Conservation (phyloP, 2,329 filamentous ascomycete genomes). For the Cytospora piceicola region DNA sequence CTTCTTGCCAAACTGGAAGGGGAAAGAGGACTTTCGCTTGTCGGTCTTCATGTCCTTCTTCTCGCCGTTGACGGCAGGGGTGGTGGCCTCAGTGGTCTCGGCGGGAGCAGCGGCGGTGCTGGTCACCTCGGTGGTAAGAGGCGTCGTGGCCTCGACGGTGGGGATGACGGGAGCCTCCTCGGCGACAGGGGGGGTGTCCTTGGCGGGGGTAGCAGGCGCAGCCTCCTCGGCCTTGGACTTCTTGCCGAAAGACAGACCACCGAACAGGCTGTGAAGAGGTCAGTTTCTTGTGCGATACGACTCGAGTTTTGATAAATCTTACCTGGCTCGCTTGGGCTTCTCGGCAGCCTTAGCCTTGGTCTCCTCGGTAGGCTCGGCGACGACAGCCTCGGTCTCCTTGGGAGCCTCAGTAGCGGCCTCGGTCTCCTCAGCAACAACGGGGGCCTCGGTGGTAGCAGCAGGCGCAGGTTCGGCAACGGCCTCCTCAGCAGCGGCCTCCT, state of each 20-base stretch:
- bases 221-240: conserved; percentile 55
- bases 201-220: conserved; percentile 45
- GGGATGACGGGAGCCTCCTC: conserved; percentile 63
- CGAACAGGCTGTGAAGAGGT: conserved; percentile 51
- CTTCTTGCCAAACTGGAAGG: conserved; percentile 81
- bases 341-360: conserved; percentile 41
- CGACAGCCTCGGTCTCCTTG: conserved; percentile 39
- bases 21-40: conserved; percentile 81
- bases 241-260: conserved; percentile 60
- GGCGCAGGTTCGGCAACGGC: conserved; percentile 35
- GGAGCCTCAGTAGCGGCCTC: conserved; percentile 40
- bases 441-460: conserved; percentile 31
- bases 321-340: conserved; percentile 63
- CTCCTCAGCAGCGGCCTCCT: conserved; percentile 35
- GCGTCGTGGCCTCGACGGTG: conserved; percentile 60
- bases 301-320: conserved; percentile 30
- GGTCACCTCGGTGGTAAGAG: conserved; percentile 58
- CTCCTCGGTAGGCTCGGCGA: conserved; percentile 41
- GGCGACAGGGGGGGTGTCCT: conserved; percentile 50
- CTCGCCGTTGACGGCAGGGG: conserved; percentile 56
- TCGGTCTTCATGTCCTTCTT: conserved; percentile 69
- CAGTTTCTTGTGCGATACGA: conserved; percentile 18
- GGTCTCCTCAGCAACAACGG: conserved; percentile 38
- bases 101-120: conserved; percentile 51
- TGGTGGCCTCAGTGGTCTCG: conserved; percentile 50